Evolutionary conservation across 306 rosid genomes (phyloP).

Genomic region (Begonia fuchsioides): DNA sequence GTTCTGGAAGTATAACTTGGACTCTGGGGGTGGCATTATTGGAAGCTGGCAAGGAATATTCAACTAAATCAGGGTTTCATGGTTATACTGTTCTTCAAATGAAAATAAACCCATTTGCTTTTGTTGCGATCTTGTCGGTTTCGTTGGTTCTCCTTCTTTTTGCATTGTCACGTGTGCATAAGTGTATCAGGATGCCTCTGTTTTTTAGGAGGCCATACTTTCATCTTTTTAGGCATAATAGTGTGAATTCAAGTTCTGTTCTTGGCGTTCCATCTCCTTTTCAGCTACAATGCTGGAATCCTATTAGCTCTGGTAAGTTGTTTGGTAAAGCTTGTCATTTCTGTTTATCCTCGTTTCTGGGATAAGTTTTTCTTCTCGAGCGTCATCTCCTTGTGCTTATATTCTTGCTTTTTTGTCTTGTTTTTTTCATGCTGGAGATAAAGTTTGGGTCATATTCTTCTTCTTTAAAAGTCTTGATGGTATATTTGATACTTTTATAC

Average conservation of each 20-base stretch:
- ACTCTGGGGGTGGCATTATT: conserved; percentile 88
- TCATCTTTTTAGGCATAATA: conserved; percentile 58
- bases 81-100: conserved; percentile 38
- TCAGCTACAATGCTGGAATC: conserved; percentile 73
- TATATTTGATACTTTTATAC: too few relatives aligned
- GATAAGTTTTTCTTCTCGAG: too few relatives aligned
- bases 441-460: too few relatives aligned
- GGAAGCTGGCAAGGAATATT: conserved; percentile 71
- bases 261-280: conserved; percentile 64
- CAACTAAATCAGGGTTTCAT: conserved; percentile 37
- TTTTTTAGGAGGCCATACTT: conserved; percentile 59
- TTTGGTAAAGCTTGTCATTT: neutral
- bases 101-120: conserved; percentile 51
- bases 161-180: conserved; percentile 53
- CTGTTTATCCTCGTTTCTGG: neutral
- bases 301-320: conserved; percentile 60
- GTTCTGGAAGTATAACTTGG: conserved; percentile 96
- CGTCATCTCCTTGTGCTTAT: too few relatives aligned
- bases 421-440: too few relatives aligned
- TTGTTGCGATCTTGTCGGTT: conserved; percentile 37
- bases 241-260: conserved; percentile 53
- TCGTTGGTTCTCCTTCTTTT: conserved; percentile 53
- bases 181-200: conserved; percentile 42
- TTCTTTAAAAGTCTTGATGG: too few relatives aligned
- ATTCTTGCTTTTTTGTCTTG: too few relatives aligned